Evolutionary conservation across 169 alveolate species (phyloP).

Genomic region (Theileria parva): DNA sequence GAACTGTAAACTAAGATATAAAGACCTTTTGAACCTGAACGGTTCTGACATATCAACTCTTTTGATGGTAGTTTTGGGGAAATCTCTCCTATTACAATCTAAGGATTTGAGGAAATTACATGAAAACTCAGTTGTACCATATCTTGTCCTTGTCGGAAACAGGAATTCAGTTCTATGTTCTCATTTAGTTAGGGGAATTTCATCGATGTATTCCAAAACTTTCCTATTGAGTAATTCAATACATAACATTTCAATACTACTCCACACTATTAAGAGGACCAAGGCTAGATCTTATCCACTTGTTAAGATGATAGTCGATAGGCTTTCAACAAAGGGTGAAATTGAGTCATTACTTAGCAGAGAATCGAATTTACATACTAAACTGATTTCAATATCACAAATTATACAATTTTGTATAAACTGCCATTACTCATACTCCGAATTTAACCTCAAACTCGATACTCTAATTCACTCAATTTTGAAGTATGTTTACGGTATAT

Average conservation of each 20-base stretch:
- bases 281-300: slow-evolving; percentile 13
- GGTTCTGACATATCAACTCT: slow-evolving; percentile 48
- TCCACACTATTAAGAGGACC: slow-evolving; percentile 34
- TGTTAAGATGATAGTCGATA: neutral
- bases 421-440: slow-evolving; percentile 7
- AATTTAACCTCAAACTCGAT: slow-evolving; percentile 5
- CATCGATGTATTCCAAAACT: slow-evolving; percentile 8
- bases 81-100: slow-evolving; percentile 40
- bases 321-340: slow-evolving; percentile 25
- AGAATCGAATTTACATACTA: slow-evolving; percentile 12
- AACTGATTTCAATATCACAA: slow-evolving; percentile 43
- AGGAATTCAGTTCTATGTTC: slow-evolving; percentile 27
- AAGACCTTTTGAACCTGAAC: slow-evolving; percentile 19
- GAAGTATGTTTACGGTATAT: neutral
- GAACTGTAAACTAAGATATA: slow-evolving; percentile 22
- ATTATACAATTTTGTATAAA: slow-evolving; percentile 17
- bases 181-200: slow-evolving; percentile 29
- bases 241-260: slow-evolving; percentile 39
- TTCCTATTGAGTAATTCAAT: slow-evolving; percentile 22
- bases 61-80: slow-evolving; percentile 42
- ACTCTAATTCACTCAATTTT: neutral
- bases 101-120: slow-evolving; percentile 3
- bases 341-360: slow-evolving; percentile 16
- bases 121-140: slow-evolving; percentile 40
- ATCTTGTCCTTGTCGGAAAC: slow-evolving; percentile 27